Conservation (phyloP, 106 monocot genomes). For the Amphibolis antarctica region DNA sequence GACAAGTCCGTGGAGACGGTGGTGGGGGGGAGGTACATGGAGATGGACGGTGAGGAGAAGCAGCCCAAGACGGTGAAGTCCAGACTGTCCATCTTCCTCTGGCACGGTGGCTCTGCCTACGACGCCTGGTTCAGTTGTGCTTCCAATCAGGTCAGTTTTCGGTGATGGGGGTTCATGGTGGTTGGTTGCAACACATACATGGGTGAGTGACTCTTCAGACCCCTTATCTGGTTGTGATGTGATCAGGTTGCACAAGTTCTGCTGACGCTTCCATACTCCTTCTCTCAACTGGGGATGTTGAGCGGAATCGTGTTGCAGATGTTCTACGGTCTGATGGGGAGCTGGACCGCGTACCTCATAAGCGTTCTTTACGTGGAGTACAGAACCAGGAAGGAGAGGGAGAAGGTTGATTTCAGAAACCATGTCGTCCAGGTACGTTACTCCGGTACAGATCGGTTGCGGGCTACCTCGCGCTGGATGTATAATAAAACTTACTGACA, state of each 20-base stretch:
- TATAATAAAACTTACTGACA: not conserved
- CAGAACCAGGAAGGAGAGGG: conserved; percentile 23
- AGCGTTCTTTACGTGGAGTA: conserved; percentile 24
- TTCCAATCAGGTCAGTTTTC: conserved; percentile 24
- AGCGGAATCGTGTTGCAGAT: conserved; percentile 34
- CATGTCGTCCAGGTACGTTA: conserved; percentile 25
- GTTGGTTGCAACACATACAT: conserved; percentile 1
- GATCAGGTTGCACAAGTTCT: conserved; percentile 27
- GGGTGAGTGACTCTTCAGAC: not conserved
- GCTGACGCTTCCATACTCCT: conserved; percentile 31
- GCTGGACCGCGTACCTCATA: conserved; percentile 27
- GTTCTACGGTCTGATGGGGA: conserved; percentile 30
- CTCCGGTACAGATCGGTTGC: too few relatives aligned
- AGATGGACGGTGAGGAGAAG: conserved; percentile 15
- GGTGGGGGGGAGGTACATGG: conserved; percentile 16
- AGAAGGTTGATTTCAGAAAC: conserved; percentile 29
- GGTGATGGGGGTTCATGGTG: not conserved
- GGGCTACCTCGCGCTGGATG: too few relatives aligned
- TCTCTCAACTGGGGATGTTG: conserved; percentile 35
- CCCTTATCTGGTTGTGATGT: not conserved
- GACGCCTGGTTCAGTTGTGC: conserved; percentile 48
- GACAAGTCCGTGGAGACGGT: conserved; percentile 25
- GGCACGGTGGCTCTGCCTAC: conserved; percentile 41
- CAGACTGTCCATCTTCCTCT: conserved; percentile 30
- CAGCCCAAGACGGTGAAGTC: conserved; percentile 7